Evolutionary conservation across 2,329 filamentous ascomycete species (phyloP).

Genomic region (Macrophomina pseudophaseolina): DNA sequence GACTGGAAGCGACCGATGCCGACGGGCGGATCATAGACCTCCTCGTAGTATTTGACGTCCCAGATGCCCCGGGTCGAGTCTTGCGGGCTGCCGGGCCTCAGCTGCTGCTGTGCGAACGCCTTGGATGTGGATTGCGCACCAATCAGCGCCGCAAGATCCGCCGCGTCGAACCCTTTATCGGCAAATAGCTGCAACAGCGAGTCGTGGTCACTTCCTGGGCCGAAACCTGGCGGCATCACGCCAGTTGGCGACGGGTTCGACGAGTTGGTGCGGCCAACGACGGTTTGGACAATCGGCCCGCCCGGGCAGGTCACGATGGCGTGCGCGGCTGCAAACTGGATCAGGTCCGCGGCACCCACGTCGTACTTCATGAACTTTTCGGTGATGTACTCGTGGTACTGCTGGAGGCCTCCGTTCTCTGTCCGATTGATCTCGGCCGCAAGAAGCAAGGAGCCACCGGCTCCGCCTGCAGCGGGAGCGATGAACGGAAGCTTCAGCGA

Average conservation of each 20-base stretch:
- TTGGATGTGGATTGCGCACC: conserved; percentile 59
- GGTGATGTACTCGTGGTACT: conserved; percentile 43
- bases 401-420: conserved; percentile 51
- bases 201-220: conserved; percentile 47
- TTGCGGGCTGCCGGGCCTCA: conserved; percentile 50
- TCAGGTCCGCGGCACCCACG: conserved; percentile 59
- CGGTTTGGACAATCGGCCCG: conserved; percentile 57
- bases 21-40: conserved; percentile 27
- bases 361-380: conserved; percentile 48
- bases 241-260: conserved; percentile 47
- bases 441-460: conserved; percentile 49
- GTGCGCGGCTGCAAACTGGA: conserved; percentile 55
- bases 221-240: conserved; percentile 47
- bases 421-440: conserved; percentile 39
- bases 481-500: background rate
- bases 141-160: conserved; percentile 59
- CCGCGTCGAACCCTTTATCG: conserved; percentile 57
- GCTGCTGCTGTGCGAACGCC: conserved; percentile 47
- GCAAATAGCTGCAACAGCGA: conserved; percentile 54
- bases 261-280: conserved; percentile 56
- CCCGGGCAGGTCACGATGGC: conserved; percentile 58
- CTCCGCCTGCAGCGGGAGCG: conserved; percentile 37
- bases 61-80: conserved; percentile 57
- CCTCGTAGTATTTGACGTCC: conserved; percentile 57
- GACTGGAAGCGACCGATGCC: conserved; percentile 32